Evolutionary conservation across 108 stramenopile genomes (phyloP).

Genomic region (Pseudonitzschia multiseries): DNA sequence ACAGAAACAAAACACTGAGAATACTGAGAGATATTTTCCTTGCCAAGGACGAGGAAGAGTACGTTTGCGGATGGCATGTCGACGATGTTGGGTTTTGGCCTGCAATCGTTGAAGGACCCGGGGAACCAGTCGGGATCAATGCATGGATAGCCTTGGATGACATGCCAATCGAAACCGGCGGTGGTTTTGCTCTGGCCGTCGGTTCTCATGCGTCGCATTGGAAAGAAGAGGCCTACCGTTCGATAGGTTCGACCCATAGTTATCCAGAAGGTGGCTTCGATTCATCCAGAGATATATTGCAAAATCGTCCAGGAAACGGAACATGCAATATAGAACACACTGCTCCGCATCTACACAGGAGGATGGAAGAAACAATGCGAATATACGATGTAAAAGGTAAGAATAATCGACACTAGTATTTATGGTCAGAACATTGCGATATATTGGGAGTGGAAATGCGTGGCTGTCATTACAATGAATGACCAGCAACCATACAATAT

Average conservation of each 20-base stretch:
- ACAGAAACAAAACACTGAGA: slow-evolving; percentile 29
- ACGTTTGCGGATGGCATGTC: slow-evolving; percentile 82
- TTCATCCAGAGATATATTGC: slow-evolving; percentile 60
- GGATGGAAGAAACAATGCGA: slow-evolving; percentile 73
- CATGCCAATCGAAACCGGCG: slow-evolving; percentile 58
- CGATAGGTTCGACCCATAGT: slow-evolving; percentile 63
- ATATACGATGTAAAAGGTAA: slow-evolving; percentile 66
- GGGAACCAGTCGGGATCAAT: slow-evolving; percentile 50
- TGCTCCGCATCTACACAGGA: slow-evolving; percentile 63
- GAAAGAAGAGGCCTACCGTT: slow-evolving; percentile 61
- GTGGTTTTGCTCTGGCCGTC: slow-evolving; percentile 77
- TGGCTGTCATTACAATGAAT: background rate
- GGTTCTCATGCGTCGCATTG: slow-evolving; percentile 67
- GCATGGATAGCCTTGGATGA: slow-evolving; percentile 81
- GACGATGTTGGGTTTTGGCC: slow-evolving; percentile 88
- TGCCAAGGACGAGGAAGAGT: slow-evolving; percentile 70
- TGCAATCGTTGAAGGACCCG: slow-evolving; percentile 52
- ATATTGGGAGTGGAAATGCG: background rate
- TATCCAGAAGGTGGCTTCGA: slow-evolving; percentile 62
- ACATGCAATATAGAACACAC: slow-evolving; percentile 72
- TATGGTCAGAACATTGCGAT: background rate
- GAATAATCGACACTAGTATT: background rate
- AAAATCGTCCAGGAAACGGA: slow-evolving; percentile 63
- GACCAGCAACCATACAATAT: background rate
- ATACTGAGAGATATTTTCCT: slow-evolving; percentile 60